These are phyloP conservation scores for Setaria viridis DNA, from an alignment of 202 grass and related monocot species.

Conservation along the genomic window DNA sequence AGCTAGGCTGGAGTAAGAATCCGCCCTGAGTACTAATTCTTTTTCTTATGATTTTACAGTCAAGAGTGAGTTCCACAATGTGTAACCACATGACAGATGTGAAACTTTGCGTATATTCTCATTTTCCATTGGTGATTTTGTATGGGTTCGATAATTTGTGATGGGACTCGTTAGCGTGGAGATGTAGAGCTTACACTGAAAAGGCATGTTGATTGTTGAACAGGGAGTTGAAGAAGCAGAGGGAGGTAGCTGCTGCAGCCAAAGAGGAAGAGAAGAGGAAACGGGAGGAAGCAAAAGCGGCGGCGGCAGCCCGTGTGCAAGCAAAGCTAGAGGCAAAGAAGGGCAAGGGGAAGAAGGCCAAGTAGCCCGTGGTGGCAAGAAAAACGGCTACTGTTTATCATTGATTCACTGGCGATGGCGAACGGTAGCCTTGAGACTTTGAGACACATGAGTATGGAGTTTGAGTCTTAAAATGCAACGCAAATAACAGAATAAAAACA, in stretches of 20 bases:
- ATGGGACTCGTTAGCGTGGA: conserved; percentile 18
- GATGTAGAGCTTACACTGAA: not conserved
- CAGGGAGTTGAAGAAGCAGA: conserved; percentile 60
- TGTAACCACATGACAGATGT: no score
- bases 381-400: not conserved
- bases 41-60: not conserved
- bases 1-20: no score
- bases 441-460: not conserved
- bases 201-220: no score
- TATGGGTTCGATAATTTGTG: not conserved
- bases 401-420: no score
- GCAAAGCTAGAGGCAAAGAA: no score
- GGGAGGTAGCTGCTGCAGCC: conserved; percentile 51
- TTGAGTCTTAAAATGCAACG: conserved; percentile 5
- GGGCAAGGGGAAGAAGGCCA: no score
- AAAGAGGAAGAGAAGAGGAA: conserved; percentile 69
- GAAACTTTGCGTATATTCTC: not conserved
- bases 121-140: conserved; percentile 4
- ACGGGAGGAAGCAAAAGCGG: conserved; percentile 73
- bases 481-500: conserved; percentile 9
- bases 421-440: not conserved
- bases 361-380: conserved; percentile 48
- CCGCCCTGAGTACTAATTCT: no score
- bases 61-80: no score
- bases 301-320: conserved; percentile 36